Base-by-base conservation (phyloP, 176 grass and related monocot species). In the Musa itinerans region DNA sequence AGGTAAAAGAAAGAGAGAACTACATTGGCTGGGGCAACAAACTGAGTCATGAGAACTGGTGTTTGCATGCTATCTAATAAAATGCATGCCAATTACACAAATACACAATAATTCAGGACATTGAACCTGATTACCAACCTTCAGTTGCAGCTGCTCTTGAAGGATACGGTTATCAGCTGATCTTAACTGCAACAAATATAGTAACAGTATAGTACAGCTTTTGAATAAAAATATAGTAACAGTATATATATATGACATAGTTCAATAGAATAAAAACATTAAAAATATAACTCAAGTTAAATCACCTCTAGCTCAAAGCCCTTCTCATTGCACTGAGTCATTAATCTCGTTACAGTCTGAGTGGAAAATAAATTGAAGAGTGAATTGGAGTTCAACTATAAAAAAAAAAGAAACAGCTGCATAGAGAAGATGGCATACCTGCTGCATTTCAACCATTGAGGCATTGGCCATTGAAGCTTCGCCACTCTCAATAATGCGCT, bases 361-460 rank as follows among this genome's bases (percentile, higher is more conserved):
- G 29, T 65, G 79, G 50, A 73, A 79, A 77, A 84, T 10, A 1
- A 88, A 79, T 43, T 81, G 80, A 22, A 79, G 66, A 16, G 19
- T 53, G 56, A 7, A 8, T 52, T 20, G 24, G 48, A 27, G 8
- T 66, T 19, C 27, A 27, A 56, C n/a, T 76, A 64, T 76, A 64
- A 75, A 2, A 64, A 79, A 23, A 68, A 50, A 72, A 27, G 56
- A 56, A 68, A 78, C 12, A 4, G 12, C 4, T 63, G 11, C 53
- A 76, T 78, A 69, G 82, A 21, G 19, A 66, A 63, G 20, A 70
- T 51, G 34, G 14, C 72, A 63, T 19, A 93, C 95, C 88, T 98
- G 95, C 71, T 98, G 95, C 95, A 98, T 94, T 87, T 98, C 95
- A 51, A 98, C 70, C 82, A 98, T 79, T 73, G 95, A 89, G 71